Base-by-base conservation (phyloP, 495 filamentous ascomycete genomes). In the Xanthoparmelia taractica region DNA sequence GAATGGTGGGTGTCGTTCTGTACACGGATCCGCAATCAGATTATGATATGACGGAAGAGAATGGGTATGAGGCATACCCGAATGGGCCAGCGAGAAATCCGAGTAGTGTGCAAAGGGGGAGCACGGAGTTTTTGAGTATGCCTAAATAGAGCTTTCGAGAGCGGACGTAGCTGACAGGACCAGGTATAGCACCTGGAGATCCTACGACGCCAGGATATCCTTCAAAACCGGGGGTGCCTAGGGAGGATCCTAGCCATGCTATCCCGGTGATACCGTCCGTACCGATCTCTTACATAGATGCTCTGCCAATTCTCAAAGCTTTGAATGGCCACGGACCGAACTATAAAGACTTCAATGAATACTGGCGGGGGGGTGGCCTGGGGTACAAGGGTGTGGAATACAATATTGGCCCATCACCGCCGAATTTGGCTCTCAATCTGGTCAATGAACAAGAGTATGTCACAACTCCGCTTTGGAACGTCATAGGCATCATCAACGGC, bases 401-500 rank as follows among this genome's bases (percentile, higher is more conserved):
- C 73, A 91, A 92, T 73, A 84, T 96, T 63, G 94, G 94, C 7
- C 95, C 94, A 6, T 89, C 92, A 2, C 91, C 91, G 0, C 82
- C 88, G 20, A 72, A 83, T 52, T 73, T 94, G 1, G 83, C 85
- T 4, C 78, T 97, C 58, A 94, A 95, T 69, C 80, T 98, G 17
- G 77, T 87, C 69, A 97, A 96, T 70, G 78, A 91, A 65, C 90
- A 96, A 72, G 88, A 96, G 50, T 96, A 97, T 67, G 84, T 87
- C 27, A 95, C 82, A 0, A 96, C 91, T 0, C 91, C 92, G 6
- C 74, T 94, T 60, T 98, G 95, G 95, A 90, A 98, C 67, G 91
- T 94, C 17, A 95, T 98, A 65, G 94, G 94, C 38, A 79, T 92
- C 36, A 92, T 98, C 74, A 96, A 96, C 63, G 94, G 94, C n/a